Base-by-base conservation (phyloP, 179 eudicot genomes). In the Gypsophila paniculata region DNA sequence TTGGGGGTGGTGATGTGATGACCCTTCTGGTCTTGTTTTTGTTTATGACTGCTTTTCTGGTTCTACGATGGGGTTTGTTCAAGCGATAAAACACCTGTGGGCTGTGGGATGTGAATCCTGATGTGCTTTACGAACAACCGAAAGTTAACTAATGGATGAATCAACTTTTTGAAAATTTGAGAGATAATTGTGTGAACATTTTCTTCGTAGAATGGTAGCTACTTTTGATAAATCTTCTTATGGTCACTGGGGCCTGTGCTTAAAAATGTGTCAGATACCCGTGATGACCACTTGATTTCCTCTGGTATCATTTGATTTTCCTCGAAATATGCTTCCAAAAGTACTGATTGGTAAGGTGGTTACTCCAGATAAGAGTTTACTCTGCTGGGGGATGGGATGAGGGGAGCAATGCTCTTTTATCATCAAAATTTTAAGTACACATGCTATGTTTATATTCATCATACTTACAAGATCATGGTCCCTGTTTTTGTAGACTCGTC, bases 401-500 rank as follows among this genome's bases (percentile, higher is more conserved):
- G 46, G 46, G 8, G 46, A 42, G 11, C 46, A 42, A 42, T 42
- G 46, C 46, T 6, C 8, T 42, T 42, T 6, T 2, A 42, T 42
- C 8, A 42, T 42, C 46, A 2, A 42, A n/a, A n/a, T n/a, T n/a
- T n/a, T n/a, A n/a, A 10, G 74, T 21, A 65, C 15, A 11, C 25
- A 15, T 54, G 42, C 9, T 21, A 15, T n/a, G 36, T 42, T 44
- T 32, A 18, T 4, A 38, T 34, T 68, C 59, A 70, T 53, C 44
- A 22, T 74, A 57, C 53, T 61, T n/a, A 54, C 53, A 8, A 19
- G 55, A 11, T 32, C 73, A 21, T 65, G 51, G 18, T 78, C 29
- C 38, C 26, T 61, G 22, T 21, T 13, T 55, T 51, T 69, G 77
- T 79, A 90, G 92, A 88, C 89, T 79, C 83, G 82, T 51, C 60